A percentile compares a stretch with the other conserved stretches of the same genome.
Conservation (phyloP, 208 protist genomes). For the Trypanosoma avium region DNA sequence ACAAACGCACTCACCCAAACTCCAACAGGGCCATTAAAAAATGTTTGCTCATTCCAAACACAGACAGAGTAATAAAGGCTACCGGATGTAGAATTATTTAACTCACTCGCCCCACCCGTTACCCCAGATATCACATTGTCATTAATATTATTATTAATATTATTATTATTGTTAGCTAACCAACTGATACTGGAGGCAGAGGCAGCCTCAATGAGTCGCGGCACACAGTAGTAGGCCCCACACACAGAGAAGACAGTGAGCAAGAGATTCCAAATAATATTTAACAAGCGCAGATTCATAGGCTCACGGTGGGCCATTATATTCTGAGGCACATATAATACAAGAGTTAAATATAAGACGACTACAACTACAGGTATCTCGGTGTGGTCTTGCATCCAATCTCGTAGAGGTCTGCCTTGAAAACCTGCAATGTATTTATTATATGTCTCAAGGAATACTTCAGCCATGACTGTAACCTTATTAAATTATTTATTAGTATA, state of each 20-base stretch:
- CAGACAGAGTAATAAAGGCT: constrained; percentile 53
- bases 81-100: constrained; percentile 22
- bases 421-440: constrained; percentile 41
- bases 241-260: constrained; percentile 74
- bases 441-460: constrained; percentile 19
- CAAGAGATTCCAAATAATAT: constrained; percentile 78
- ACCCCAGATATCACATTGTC: too few relatives aligned
- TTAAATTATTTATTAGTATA: too few relatives aligned
- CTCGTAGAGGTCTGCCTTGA: constrained; percentile 32
- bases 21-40: constrained; percentile 61
- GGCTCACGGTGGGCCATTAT: constrained; percentile 71
- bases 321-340: constrained; percentile 57
- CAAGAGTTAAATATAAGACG: constrained; percentile 56
- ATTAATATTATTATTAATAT: too few relatives aligned
- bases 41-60: constrained; percentile 44
- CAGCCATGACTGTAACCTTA: too few relatives aligned
- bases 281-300: constrained; percentile 44
- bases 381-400: constrained; percentile 57
- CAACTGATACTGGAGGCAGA: constrained; percentile 34
- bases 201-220: constrained; percentile 36
- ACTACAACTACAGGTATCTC: constrained; percentile 52
- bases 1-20: constrained; percentile 61
- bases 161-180: too few relatives aligned
- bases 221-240: constrained; percentile 61
- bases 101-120: constrained; percentile 17